Evolutionary conservation across 2,329 filamentous ascomycete genomes (phyloP).

Genomic region (Penicillium freii): DNA sequence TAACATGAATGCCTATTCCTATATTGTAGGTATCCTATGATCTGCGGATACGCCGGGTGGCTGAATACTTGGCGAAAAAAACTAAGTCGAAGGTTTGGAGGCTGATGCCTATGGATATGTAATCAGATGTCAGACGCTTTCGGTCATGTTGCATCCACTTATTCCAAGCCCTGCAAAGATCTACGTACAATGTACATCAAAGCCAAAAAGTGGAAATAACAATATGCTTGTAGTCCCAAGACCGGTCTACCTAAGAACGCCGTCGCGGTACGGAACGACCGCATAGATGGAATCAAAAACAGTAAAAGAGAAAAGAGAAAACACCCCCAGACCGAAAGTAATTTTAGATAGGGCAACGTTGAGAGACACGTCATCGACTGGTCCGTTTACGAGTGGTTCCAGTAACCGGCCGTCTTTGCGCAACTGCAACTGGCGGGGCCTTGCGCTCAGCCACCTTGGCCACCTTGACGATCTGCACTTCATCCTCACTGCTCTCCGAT

Average conservation of each 20-base stretch:
- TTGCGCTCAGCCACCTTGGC: constrained; percentile 28
- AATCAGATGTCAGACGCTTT: background rate
- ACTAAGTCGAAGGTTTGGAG: background rate
- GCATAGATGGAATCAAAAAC: constrained; percentile 1
- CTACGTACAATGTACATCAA: background rate
- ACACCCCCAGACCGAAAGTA: background rate
- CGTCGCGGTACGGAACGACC: background rate
- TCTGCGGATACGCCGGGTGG: background rate
- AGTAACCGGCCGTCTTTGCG: constrained; percentile 21
- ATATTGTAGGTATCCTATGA: background rate
- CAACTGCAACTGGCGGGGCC: constrained; percentile 16
- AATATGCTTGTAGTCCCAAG: background rate
- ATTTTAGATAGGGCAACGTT: background rate
- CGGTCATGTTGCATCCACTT: background rate
- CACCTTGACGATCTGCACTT: constrained; percentile 31
- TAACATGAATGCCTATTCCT: background rate
- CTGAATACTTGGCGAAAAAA: constrained; percentile 1
- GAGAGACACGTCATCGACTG: constrained; percentile 20
- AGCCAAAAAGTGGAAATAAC: background rate
- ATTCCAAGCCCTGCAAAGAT: background rate
- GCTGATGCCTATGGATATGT: background rate
- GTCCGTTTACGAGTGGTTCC: constrained; percentile 25
- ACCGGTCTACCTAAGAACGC: constrained; percentile 7
- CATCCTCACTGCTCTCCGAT: constrained; percentile 30
- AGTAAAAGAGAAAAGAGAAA: background rate